Conservation (phyloP, 2,329 filamentous ascomycete species). For the Neurospora crassa region DNA sequence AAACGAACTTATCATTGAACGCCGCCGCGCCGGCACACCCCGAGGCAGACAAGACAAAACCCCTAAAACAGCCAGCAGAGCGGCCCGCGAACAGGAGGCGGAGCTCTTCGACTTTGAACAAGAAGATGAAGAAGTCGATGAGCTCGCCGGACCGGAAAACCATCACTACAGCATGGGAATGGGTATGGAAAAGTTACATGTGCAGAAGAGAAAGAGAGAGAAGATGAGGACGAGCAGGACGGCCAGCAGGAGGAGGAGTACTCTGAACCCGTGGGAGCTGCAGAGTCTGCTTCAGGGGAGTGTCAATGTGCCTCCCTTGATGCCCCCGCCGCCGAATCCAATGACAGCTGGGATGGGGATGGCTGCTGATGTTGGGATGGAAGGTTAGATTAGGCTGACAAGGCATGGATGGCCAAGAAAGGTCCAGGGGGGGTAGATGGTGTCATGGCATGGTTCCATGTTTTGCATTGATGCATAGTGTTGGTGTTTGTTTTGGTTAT, state of each 20-base stretch:
- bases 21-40: background rate
- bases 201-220: conserved; percentile 34
- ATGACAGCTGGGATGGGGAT: background rate
- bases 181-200: background rate
- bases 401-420: background rate
- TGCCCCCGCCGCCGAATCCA: background rate
- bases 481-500: background rate
- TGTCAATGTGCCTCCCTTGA: conserved; percentile 4
- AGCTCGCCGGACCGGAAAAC: conserved; percentile 12
- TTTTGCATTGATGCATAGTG: background rate
- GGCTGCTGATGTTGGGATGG: background rate
- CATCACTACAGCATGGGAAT: background rate
- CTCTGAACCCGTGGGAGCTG: conserved; percentile 66
- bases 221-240: conserved; percentile 41
- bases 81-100: background rate
- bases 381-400: background rate
- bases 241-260: conserved; percentile 59
- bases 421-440: background rate
- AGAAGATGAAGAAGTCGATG: conserved; percentile 1
- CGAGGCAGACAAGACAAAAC: background rate
- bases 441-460: background rate
- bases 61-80: background rate
- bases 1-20: background rate
- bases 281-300: conserved; percentile 45
- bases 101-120: conserved; percentile 3